Base-by-base conservation (phyloP, 495 filamentous ascomycete species). In the Tirmania nivea region DNA sequence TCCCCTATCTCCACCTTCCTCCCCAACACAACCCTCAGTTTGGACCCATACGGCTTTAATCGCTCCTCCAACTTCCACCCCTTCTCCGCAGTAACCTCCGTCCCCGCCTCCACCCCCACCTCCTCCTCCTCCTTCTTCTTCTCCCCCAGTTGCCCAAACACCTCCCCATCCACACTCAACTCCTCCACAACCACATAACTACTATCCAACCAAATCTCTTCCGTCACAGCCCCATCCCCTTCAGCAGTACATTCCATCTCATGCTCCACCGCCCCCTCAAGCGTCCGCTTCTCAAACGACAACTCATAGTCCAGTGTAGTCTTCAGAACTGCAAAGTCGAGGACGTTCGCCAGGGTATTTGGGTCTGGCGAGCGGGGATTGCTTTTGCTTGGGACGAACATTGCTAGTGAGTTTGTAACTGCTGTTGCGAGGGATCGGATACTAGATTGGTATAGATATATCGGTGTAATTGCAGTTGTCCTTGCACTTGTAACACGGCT, bases 261-360 rank as follows among this genome's bases (percentile, higher is more conserved):
- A 3, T 79, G 70, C 1, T 78, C 84, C 62, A 81, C 77, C 51
- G 95, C 69, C 8, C 89, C 89, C 31, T 70, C 71, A 37, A 97
- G 73, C 54, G 74, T 71, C 65, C 81, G 79, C 61, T 76, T 74
- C 50, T 79, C 74, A 63, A 95, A 97, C 55, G 89, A 76, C 56
- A 97, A 80, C 49, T 74, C 76, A 55, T 94, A 74, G 64, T 83
- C 78, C 39, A 83, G 81, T 10, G 73, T 78, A 10, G 84, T 85
- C 66, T 94, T 84, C 56, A 73, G 82, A 20, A 85, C 94, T 19
- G 73, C 66, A 74, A 84, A 94, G 49, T 79, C 76, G 65, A 82
- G 77, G 68, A 94, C 92, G 68, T 97, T 97, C 63, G 84, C 83
- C 16, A 90, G 70, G 25, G 89, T 94, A 64, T 88, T 94, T 12